Evolutionary conservation across 768 basidiomycete species (phyloP).

Genomic region (Boletus insuetus): DNA sequence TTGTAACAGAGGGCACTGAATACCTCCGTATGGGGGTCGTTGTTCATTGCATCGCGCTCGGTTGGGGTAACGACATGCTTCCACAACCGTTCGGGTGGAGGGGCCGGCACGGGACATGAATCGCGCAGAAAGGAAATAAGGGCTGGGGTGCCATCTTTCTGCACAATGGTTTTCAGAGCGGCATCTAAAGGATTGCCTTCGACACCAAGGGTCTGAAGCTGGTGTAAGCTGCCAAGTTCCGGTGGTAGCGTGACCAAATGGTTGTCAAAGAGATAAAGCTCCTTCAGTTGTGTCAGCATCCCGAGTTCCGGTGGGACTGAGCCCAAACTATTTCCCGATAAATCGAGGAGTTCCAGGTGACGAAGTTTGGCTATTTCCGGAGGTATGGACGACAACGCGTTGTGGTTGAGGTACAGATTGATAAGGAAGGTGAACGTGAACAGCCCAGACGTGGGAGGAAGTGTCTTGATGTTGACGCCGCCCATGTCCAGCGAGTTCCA

Average conservation of each 20-base stretch:
- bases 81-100: constrained; percentile 83
- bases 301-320: constrained; percentile 85
- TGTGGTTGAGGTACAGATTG: constrained; percentile 96
- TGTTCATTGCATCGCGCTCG: constrained; percentile 55
- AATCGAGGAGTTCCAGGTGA: constrained; percentile 85
- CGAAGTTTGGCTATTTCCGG: constrained; percentile 80
- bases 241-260: constrained; percentile 79
- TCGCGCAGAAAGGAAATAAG: constrained; percentile 92
- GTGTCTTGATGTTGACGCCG: constrained; percentile 88
- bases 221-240: constrained; percentile 87
- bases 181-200: constrained; percentile 96
- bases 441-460: constrained; percentile 72
- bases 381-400: constrained; percentile 74
- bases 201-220: constrained; percentile 88
- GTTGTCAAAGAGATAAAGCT: constrained; percentile 96
- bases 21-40: constrained; percentile 69
- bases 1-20: constrained; percentile 89
- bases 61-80: constrained; percentile 55
- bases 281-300: constrained; percentile 84
- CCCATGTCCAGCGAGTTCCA: constrained; percentile 97
- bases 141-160: constrained; percentile 92
- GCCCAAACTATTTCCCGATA: constrained; percentile 82
- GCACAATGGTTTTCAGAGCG: constrained; percentile 72
- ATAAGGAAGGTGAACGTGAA: constrained; percentile 91
- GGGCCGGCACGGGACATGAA: constrained; percentile 75